Evolutionary conservation across 257 asterid species (phyloP).

Genomic region (Ajuga chamaepitys): DNA sequence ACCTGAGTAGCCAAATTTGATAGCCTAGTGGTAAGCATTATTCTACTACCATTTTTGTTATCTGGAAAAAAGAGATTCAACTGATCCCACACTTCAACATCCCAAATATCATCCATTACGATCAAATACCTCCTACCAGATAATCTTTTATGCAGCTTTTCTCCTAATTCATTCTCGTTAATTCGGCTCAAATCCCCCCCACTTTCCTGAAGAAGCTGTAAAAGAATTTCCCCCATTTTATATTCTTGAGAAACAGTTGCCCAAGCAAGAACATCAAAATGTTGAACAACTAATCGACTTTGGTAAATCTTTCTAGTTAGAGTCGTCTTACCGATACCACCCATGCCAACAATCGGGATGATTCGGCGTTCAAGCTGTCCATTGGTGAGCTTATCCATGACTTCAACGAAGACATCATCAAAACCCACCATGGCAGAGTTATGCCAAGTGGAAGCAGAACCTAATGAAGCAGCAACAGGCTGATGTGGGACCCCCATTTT

Average conservation of each 20-base stretch:
- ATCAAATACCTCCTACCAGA: slow-evolving; percentile 4
- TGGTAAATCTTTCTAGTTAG: neutral
- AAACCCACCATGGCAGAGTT: neutral
- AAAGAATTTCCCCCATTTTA: neutral
- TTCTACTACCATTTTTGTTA: neutral
- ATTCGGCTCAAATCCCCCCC: neutral
- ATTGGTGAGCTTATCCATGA: neutral
- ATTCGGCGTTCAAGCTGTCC: neutral
- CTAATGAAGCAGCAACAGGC: too few species aligned
- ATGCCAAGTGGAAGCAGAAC: too few species aligned
- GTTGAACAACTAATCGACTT: neutral
- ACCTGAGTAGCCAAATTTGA: neutral
- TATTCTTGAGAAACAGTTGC: neutral
- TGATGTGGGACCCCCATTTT: too few species aligned
- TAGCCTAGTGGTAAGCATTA: neutral
- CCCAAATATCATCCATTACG: neutral
- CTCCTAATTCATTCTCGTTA: neutral
- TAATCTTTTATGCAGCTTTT: neutral
- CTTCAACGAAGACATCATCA: neutral
- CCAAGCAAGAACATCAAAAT: neutral
- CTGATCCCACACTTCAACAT: neutral
- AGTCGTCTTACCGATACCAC: neutral
- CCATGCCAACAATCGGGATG: neutral
- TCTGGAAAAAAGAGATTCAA: neutral
- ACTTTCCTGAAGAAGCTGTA: neutral